Conservation (phyloP, 2,329 filamentous ascomycete species). For the Leptographium galeiforme region DNA sequence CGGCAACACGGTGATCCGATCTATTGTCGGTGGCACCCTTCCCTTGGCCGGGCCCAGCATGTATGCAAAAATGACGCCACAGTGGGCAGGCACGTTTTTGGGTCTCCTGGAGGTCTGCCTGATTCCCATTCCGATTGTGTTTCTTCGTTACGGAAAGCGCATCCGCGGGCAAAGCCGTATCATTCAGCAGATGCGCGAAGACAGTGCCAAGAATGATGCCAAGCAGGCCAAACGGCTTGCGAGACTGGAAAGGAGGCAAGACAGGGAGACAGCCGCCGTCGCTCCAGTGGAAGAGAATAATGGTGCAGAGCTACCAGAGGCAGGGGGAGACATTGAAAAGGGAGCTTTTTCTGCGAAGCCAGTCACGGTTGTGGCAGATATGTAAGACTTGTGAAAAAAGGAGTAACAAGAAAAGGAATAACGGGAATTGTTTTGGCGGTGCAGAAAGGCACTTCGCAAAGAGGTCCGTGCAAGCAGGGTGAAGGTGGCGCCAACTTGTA, state of each 20-base stretch:
- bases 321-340: not conserved
- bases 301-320: not conserved
- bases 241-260: not conserved
- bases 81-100: constrained; percentile 62
- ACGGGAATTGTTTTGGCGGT: too few species aligned
- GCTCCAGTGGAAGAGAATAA: not conserved
- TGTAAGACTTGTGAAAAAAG: not conserved
- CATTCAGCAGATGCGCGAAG: constrained; percentile 27
- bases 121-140: constrained; percentile 63
- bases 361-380: not conserved
- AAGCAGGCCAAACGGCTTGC: constrained; percentile 15
- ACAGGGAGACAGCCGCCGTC: not conserved
- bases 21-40: constrained; percentile 53
- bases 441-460: too few species aligned
- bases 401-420: too few species aligned
- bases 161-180: constrained; percentile 34
- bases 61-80: constrained; percentile 52
- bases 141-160: constrained; percentile 43
- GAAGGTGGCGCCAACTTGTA: too few species aligned
- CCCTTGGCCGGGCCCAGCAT: constrained; percentile 61
- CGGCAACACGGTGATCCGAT: constrained; percentile 59
- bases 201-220: constrained; percentile 19
- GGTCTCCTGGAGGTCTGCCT: constrained; percentile 55
- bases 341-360: not conserved
- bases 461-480: too few species aligned